Conservation (phyloP, 306 rosid species). For the Elaeagnus macrophylla region DNA sequence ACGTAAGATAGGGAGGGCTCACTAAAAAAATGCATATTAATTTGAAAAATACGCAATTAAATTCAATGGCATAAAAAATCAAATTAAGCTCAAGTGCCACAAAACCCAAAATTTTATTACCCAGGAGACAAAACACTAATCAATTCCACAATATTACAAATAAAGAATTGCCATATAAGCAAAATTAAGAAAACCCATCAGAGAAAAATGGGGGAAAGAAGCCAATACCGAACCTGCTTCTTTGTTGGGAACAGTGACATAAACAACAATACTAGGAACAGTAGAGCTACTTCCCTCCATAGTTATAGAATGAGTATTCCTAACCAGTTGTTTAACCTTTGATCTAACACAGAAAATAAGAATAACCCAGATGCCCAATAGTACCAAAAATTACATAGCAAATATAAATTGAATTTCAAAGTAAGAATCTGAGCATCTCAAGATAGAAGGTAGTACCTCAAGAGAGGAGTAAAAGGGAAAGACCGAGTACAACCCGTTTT, state of each 20-base stretch:
- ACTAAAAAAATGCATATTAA: too few relatives aligned
- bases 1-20: too few relatives aligned
- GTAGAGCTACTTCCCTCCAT: slow-evolving; percentile 62
- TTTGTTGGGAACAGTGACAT: slow-evolving; percentile 88
- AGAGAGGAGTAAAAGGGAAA: slow-evolving; percentile 14
- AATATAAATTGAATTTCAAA: not conserved
- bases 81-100: too few relatives aligned
- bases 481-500: too few relatives aligned
- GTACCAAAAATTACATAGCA: not conserved
- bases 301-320: slow-evolving; percentile 10
- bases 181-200: not conserved
- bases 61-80: too few relatives aligned
- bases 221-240: slow-evolving; percentile 49
- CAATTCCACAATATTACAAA: too few relatives aligned
- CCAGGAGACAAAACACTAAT: too few relatives aligned
- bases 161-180: not conserved
- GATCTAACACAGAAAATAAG: slow-evolving; percentile 35
- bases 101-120: too few relatives aligned
- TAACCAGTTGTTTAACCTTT: slow-evolving; percentile 31
- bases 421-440: not conserved
- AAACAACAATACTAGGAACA: slow-evolving; percentile 85
- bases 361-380: not conserved
- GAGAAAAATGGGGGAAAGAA: not conserved
- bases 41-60: too few relatives aligned
- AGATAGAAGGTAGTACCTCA: slow-evolving; percentile 26